Evolutionary conservation across 192 early-diverging fungal species (phyloP).

Genomic region (Coemansia sp.): DNA sequence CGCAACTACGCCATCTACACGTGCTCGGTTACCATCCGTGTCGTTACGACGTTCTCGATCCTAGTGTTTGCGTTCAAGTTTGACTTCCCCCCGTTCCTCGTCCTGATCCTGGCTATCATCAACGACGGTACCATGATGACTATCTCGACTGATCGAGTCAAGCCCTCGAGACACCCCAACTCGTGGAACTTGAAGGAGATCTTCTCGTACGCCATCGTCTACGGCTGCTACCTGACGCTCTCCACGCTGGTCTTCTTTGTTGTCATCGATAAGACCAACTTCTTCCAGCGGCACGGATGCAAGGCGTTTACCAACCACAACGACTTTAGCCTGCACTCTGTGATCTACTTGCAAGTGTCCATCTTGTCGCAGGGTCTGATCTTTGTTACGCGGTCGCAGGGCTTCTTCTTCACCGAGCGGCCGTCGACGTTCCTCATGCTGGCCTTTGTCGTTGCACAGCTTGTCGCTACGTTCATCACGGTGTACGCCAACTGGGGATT

Average conservation of each 20-base stretch:
- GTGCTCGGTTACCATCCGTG: constrained; percentile 84
- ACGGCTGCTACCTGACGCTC: constrained; percentile 80
- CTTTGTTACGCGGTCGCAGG: constrained; percentile 75
- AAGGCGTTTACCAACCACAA: constrained; percentile 58
- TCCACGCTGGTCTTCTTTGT: constrained; percentile 76
- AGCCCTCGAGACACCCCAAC: constrained; percentile 78
- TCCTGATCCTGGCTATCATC: constrained; percentile 86
- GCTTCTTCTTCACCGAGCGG: constrained; percentile 75
- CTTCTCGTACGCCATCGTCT: constrained; percentile 82
- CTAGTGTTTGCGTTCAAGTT: constrained; percentile 78
- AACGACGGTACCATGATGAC: constrained; percentile 94
- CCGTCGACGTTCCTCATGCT: constrained; percentile 67
- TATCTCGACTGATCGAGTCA: constrained; percentile 86
- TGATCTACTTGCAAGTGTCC: constrained; percentile 81
- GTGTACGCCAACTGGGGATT: constrained; percentile 83
- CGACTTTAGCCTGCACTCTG: constrained; percentile 68
- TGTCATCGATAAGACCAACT: constrained; percentile 62
- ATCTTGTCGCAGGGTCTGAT: constrained; percentile 78
- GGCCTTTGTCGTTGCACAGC: constrained; percentile 72
- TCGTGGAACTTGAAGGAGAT: constrained; percentile 90
- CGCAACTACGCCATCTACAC: constrained; percentile 89
- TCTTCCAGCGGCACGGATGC: constrained; percentile 69
- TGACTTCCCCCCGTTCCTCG: constrained; percentile 81
- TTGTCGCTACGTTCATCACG: constrained; percentile 78
- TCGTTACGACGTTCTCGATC: constrained; percentile 72